Conservation (phyloP, 495 filamentous ascomycete genomes). For the Penicillium argentinense region DNA sequence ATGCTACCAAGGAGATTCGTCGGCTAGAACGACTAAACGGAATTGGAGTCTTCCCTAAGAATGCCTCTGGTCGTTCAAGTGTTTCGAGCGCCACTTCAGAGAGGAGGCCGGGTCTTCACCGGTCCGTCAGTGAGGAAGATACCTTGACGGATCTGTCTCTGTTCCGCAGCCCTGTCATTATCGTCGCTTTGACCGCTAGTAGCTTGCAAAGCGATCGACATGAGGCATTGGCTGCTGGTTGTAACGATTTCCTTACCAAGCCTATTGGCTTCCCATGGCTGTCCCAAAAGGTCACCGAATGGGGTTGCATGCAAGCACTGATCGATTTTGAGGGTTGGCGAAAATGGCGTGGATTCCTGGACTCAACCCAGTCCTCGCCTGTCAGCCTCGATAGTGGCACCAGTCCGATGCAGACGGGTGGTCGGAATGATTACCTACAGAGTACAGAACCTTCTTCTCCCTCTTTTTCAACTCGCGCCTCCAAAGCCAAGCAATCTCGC, state of each 20-base stretch:
- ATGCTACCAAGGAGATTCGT: conserved; percentile 96
- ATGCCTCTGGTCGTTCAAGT: conserved; percentile 40
- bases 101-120: conserved; percentile 23
- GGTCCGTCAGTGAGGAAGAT: conserved; percentile 55
- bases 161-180: conserved; percentile 96
- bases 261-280: conserved; percentile 98
- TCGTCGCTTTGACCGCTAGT: conserved; percentile 92
- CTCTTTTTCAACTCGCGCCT: conserved; percentile 12
- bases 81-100: conserved; percentile 31
- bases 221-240: conserved; percentile 91
- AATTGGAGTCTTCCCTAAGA: conserved; percentile 80
- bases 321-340: conserved; percentile 99
- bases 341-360: conserved; percentile 85
- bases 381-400: conserved; percentile 21
- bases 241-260: conserved; percentile 99
- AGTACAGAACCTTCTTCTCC: conserved; percentile 17
- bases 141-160: conserved; percentile 63
- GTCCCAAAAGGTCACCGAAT: conserved; percentile 96
- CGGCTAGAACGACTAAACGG: conserved; percentile 84
- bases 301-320: conserved; percentile 98
- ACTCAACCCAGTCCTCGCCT: conserved; percentile 27
- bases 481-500: conserved; percentile 8
- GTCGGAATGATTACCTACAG: conserved; percentile 7
- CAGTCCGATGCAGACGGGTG: conserved; percentile 35
- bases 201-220: conserved; percentile 92